Base-by-base conservation (phyloP, 257 asterid species). In the Ocimum tenuiflorum region DNA sequence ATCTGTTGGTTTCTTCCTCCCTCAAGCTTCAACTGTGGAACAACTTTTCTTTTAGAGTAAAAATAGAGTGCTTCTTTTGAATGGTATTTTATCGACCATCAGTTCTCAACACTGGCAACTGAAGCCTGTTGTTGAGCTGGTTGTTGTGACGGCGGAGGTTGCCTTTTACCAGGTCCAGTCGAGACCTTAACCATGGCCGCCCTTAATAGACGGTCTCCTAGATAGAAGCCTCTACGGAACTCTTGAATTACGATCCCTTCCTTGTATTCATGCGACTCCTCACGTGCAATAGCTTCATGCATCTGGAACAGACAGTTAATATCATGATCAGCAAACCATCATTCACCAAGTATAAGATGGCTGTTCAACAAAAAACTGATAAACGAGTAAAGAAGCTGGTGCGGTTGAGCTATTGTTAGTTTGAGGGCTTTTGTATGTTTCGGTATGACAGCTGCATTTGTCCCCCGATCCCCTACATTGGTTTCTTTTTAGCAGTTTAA, bases 111-210 rank as follows among this genome's bases (percentile, higher is more conserved):
- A 62, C 84, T 80, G 19, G 80, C 80, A 75, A 78, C 76, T 33
- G 91, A 73, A 24, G 78, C 75, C 62, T 70, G 67, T 41, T 57
- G 75, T n/a, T n/a, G n/a, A n/a, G n/a, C n/a, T n/a, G n/a, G n/a
- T n/a, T n/a, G n/a, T n/a, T n/a, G n/a, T n/a, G n/a, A n/a, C 31
- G 43, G 68, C 5, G 77, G 75, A 6, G 81, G 75, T 63, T 75
- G 77, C 77, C 53, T 79, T 75, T 71, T 78, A 51, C 90, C 95
- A 0, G 89, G 89, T 23, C 98, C 98, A 0, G 92, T 76, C n/a
- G 96, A 91, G 60, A 91, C 98, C 85, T 87, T 89, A 42, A 91
- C 98, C 88, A 71, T 83, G 33, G 98, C 96, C 20, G 96, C 91
- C 60, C 96, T 83, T 49, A 91, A 15, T 33, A 91, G 75, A 17